A percentile compares a stretch with the other conserved stretches of the same genome.
Evolutionary conservation across 768 basidiomycete genomes (phyloP).

Genomic region (Lentinula detonsa): DNA sequence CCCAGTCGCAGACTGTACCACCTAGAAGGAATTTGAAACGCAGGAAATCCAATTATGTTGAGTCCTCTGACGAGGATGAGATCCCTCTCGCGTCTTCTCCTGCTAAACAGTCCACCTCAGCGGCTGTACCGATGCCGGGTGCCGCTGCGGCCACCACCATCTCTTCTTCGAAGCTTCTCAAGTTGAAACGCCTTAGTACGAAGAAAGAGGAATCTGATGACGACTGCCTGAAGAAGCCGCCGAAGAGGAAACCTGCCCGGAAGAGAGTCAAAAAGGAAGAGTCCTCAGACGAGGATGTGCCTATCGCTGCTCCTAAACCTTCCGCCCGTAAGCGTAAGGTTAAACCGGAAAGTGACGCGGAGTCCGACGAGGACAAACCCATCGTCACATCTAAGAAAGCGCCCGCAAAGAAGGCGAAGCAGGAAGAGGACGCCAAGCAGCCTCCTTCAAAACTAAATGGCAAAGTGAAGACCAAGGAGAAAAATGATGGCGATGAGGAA

Average conservation of each 20-base stretch:
- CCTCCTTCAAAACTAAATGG: conserved; percentile 23
- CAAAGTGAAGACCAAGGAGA: conserved; percentile 27
- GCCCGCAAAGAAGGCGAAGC: conserved; percentile 47
- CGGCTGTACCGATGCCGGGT: conserved; percentile 34
- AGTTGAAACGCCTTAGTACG: conserved; percentile 28
- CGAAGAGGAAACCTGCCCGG: conserved; percentile 48
- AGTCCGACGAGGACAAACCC: conserved; percentile 40
- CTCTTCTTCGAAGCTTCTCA: conserved; percentile 11
- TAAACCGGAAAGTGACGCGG: conserved; percentile 47
- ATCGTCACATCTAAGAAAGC: conserved; percentile 37
- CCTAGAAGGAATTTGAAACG: conserved; percentile 45
- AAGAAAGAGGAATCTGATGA: conserved; percentile 36
- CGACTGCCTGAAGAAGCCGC: conserved; percentile 42
- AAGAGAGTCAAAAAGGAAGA: conserved; percentile 63
- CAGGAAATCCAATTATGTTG: conserved; percentile 47
- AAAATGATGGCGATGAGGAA: conserved; percentile 21
- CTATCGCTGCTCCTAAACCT: conserved; percentile 25
- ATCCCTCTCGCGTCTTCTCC: conserved; percentile 70
- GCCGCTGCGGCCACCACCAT: conserved; percentile 32
- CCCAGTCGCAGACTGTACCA: conserved; percentile 48
- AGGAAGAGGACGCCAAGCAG: conserved; percentile 38
- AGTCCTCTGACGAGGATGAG: conserved; percentile 66
- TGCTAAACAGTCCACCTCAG: conserved; percentile 39
- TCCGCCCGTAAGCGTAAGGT: conserved; percentile 35
- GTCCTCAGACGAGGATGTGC: conserved; percentile 27